A percentile compares a stretch with the other conserved stretches of the same genome.
Evolutionary conservation across 2,329 filamentous ascomycete species (phyloP).

Genomic region (Mycosphaerella sp.): DNA sequence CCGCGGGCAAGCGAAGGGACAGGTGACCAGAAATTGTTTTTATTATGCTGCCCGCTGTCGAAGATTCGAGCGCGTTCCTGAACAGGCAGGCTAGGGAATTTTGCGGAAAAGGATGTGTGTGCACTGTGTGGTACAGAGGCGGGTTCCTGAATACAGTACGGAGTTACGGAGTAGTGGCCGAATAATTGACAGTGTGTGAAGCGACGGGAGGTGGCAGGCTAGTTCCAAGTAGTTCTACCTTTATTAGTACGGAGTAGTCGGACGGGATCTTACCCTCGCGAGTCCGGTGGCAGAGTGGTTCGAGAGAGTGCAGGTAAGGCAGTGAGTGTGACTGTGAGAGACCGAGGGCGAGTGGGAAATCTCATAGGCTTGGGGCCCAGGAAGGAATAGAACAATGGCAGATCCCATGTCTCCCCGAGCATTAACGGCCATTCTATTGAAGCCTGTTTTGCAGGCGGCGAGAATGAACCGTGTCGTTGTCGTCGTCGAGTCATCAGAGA

Average conservation of each 20-base stretch:
- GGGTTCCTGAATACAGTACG: neutral
- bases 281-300: no score
- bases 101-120: constrained; percentile 8
- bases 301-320: no score
- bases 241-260: no score
- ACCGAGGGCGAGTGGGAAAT: neutral
- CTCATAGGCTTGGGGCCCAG: neutral
- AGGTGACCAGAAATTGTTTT: constrained; percentile 1
- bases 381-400: no score
- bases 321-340: no score
- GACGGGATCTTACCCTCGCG: neutral
- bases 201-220: no score
- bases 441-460: neutral
- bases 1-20: constrained; percentile 5
- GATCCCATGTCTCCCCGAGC: neutral
- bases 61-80: constrained; percentile 9
- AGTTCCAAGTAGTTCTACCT: no score
- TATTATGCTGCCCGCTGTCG: no score
- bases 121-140: neutral
- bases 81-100: constrained; percentile 15
- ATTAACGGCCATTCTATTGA: no score
- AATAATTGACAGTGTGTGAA: neutral
- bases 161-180: no score
- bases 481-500: neutral
- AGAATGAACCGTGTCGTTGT: constrained; percentile 2